Conservation (phyloP, 257 asterid genomes). For the Ocimum tenuiflorum region DNA sequence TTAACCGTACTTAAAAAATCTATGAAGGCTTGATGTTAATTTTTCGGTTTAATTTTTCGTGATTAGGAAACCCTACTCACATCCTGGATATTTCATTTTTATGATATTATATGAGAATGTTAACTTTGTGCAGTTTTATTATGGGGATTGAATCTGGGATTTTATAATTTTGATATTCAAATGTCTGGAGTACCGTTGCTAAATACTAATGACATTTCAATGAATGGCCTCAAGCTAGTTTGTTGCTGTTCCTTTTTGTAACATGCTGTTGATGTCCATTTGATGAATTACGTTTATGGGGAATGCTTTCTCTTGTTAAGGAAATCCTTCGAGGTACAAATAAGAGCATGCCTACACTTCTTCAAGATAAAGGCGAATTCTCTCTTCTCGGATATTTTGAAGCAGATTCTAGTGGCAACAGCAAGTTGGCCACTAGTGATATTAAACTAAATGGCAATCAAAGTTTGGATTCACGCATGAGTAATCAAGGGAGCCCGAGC, state of each 20-base stretch:
- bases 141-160: background rate
- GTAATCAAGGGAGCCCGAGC: conserved; percentile 23
- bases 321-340: conserved; percentile 48
- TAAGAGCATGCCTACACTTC: conserved; percentile 50
- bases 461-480: background rate
- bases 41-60: background rate
- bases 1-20: background rate
- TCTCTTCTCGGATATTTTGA: conserved; percentile 59
- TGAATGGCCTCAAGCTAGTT: background rate
- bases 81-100: background rate
- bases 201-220: background rate
- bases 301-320: conserved; percentile 23
- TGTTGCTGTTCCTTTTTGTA: background rate
- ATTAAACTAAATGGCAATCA: conserved; percentile 19
- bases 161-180: background rate
- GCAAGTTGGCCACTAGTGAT: conserved; percentile 17
- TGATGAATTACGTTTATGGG: background rate
- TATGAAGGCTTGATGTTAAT: conserved; percentile 4
- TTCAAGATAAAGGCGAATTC: conserved; percentile 54
- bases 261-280: background rate
- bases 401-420: conserved; percentile 29
- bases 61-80: conserved; percentile 14
- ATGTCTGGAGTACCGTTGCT: background rate
- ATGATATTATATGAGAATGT: background rate
- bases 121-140: background rate